phyloP scores from a whole-genome alignment of 805 yeast species.

The Barnettozyma vustinii region DNA sequence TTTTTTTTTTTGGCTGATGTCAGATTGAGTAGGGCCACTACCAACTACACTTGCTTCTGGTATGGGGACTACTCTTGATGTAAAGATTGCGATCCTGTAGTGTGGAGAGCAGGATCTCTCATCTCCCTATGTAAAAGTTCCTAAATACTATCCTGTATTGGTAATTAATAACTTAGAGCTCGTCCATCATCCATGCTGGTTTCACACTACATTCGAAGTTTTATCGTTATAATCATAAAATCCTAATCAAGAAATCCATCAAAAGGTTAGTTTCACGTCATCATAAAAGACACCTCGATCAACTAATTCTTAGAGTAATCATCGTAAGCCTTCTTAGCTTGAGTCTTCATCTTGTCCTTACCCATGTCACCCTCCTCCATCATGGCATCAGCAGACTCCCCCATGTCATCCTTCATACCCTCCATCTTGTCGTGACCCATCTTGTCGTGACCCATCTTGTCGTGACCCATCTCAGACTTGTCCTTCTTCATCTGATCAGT shows the following conservation, averaged over 20 bases:
- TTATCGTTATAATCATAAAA: too few relatives aligned
- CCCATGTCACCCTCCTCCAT: constrained; percentile 3
- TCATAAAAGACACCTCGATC: neutral
- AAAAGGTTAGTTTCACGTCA: neutral
- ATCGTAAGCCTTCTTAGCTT: constrained; percentile 15
- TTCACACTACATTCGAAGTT: too few relatives aligned
- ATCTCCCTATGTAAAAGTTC: too few relatives aligned
- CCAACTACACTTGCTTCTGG: neutral
- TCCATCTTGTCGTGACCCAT: neutral
- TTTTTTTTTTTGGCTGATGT: neutral
- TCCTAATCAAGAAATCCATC: too few relatives aligned
- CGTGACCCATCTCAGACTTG: neutral
- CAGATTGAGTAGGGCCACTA: neutral
- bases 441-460: neutral
- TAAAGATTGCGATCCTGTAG: neutral
- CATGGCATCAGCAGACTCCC: constrained; percentile 8
- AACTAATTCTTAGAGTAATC: constrained; percentile 9
- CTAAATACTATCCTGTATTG: too few relatives aligned
- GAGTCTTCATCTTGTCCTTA: constrained; percentile 12
- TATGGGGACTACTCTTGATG: neutral
- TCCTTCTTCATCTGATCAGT: neutral
- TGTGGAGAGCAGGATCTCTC: too few relatives aligned
- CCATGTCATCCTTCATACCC: constrained; percentile 3
- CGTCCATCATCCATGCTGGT: too few relatives aligned
- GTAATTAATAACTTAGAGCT: too few relatives aligned